Conservation (phyloP, 2,329 filamentous ascomycete species). For the Stagonosporopsis rhizophila region DNA sequence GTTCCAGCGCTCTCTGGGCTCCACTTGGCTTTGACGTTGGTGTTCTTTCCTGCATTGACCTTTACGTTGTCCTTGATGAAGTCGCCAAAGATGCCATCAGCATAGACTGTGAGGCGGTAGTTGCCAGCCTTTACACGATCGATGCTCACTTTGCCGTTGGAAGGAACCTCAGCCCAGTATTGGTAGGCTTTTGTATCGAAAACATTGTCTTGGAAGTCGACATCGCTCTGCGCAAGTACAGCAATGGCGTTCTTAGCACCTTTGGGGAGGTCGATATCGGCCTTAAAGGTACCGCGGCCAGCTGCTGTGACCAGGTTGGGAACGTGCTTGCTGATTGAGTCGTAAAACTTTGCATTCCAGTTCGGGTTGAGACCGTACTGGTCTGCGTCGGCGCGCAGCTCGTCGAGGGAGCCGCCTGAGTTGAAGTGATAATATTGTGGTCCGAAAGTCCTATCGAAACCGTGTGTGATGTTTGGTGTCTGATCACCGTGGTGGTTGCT, state of each 20-base stretch:
- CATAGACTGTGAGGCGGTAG: constrained; percentile 69
- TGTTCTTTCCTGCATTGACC: constrained; percentile 52
- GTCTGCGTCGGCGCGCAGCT: constrained; percentile 62
- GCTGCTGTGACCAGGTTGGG: constrained; percentile 64
- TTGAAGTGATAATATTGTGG: constrained; percentile 70
- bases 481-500: constrained; percentile 67
- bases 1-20: constrained; percentile 61
- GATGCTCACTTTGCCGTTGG: constrained; percentile 60
- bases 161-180: constrained; percentile 62
- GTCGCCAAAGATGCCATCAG: constrained; percentile 67
- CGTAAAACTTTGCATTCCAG: constrained; percentile 68
- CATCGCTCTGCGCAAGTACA: constrained; percentile 59
- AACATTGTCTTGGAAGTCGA: constrained; percentile 66
- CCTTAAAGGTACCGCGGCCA: constrained; percentile 59
- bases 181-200: constrained; percentile 63
- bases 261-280: constrained; percentile 59
- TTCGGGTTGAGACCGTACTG: constrained; percentile 57
- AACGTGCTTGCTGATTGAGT: constrained; percentile 65
- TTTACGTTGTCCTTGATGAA: constrained; percentile 61
- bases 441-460: constrained; percentile 57
- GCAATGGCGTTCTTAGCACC: constrained; percentile 61
- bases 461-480: constrained; percentile 68
- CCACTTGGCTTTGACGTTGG: constrained; percentile 54
- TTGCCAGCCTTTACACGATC: constrained; percentile 62
- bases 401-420: constrained; percentile 53